These are phyloP conservation scores for Plasmodium vinckei DNA, from an alignment of 169 alveolate species.

Conservation along the genomic window DNA sequence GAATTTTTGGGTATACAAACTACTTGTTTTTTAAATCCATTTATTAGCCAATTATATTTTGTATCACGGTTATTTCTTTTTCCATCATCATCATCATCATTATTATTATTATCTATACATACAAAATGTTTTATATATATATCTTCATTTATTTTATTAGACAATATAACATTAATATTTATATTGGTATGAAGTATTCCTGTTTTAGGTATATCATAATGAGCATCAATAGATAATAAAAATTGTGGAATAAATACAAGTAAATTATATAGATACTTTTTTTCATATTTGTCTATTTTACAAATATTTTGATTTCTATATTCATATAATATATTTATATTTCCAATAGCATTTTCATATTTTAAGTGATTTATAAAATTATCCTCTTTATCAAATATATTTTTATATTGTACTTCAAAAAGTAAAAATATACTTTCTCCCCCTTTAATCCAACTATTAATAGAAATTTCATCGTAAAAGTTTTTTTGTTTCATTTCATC, in stretches of 20 bases:
- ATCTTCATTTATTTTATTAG: slow-evolving; percentile 46
- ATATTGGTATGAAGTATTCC: slow-evolving; percentile 45
- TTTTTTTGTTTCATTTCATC: slow-evolving; percentile 5
- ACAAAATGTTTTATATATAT: slow-evolving; percentile 60
- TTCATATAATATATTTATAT: slow-evolving; percentile 37
- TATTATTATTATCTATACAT: slow-evolving; percentile 10
- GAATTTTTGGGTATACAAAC: slow-evolving; percentile 54
- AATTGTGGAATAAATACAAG: slow-evolving; percentile 36
- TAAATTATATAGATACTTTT: slow-evolving; percentile 23
- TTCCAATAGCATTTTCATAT: slow-evolving; percentile 37
- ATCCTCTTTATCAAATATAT: background rate
- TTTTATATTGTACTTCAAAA: slow-evolving; percentile 45
- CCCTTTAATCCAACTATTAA: slow-evolving; percentile 46
- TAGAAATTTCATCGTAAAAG: slow-evolving; percentile 46
- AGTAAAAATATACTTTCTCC: slow-evolving; percentile 45
- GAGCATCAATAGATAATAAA: slow-evolving; percentile 44
- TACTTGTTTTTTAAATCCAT: slow-evolving; percentile 68
- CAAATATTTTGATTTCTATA: background rate
- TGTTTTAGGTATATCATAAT: slow-evolving; percentile 64
- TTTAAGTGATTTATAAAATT: slow-evolving; percentile 7
- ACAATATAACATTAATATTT: slow-evolving; percentile 27
- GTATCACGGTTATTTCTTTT: background rate
- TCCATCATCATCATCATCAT: background rate
- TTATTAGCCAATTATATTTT: slow-evolving; percentile 58
- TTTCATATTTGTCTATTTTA: background rate